phyloP scores from a whole-genome alignment of 495 filamentous ascomycete genomes.

The Penicillium coprophilum region DNA sequence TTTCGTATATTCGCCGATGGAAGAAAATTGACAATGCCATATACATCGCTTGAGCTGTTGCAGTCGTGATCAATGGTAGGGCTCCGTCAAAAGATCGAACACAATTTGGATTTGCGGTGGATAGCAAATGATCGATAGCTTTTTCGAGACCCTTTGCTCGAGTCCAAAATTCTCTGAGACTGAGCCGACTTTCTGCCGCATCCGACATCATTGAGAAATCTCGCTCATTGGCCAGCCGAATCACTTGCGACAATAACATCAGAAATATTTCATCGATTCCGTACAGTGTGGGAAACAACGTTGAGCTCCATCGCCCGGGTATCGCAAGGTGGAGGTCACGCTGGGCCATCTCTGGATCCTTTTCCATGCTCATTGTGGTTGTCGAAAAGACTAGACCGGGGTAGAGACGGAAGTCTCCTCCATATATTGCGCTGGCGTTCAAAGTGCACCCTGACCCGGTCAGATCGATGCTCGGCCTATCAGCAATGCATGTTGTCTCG shows the following conservation, averaged over 20 bases:
- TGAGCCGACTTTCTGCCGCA: conserved; percentile 1
- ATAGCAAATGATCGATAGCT: conserved; percentile 15
- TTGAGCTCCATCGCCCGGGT: conserved; percentile 24
- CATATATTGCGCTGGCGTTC: background rate
- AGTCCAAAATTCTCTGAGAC: conserved; percentile 21
- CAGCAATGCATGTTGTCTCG: conserved; percentile 23
- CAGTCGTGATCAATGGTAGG: background rate
- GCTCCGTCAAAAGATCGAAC: background rate
- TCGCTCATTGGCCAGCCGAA: conserved; percentile 27
- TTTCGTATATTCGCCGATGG: conserved; percentile 24
- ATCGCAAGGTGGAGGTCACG: conserved; percentile 28
- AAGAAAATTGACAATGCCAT: conserved; percentile 24
- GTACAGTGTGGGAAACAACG: conserved; percentile 23
- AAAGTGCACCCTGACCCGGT: background rate
- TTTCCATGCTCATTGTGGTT: conserved; percentile 21
- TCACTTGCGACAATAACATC: conserved; percentile 27
- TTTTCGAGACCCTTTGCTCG: conserved; percentile 24
- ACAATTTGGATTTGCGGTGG: background rate
- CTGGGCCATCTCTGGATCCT: conserved; percentile 21
- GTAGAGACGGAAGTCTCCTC: conserved; percentile 18
- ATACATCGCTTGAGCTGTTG: conserved; percentile 21
- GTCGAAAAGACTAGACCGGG: conserved; percentile 16
- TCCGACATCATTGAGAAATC: conserved; percentile 15
- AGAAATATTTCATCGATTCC: conserved; percentile 25
- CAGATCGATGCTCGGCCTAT: background rate